Percentiles rank a stretch among this genome's conserved stretches.
Evolutionary conservation across 2,329 filamentous ascomycete species (phyloP).

Genomic region (Leptographium flavum): DNA sequence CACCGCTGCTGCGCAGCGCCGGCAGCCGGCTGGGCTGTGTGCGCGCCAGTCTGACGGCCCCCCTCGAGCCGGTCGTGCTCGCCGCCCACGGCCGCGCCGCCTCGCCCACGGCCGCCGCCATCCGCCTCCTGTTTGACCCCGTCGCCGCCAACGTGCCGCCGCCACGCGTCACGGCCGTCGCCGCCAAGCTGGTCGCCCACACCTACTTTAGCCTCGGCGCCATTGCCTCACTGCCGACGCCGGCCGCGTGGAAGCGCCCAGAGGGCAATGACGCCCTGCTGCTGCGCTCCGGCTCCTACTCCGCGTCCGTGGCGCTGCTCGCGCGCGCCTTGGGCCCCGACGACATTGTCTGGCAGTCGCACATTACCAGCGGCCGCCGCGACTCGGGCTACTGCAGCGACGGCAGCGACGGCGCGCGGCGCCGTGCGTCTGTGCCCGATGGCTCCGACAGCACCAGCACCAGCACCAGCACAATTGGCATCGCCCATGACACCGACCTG

Average conservation of each 20-base stretch:
- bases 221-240: slow-evolving; percentile 33
- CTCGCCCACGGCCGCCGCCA: slow-evolving; percentile 25
- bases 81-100: slow-evolving; percentile 31
- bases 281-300: slow-evolving; percentile 32
- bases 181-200: slow-evolving; percentile 35
- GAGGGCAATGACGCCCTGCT: slow-evolving; percentile 21
- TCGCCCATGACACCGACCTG: slow-evolving; percentile 27
- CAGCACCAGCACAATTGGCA: too few species aligned
- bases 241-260: slow-evolving; percentile 25
- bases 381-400: slow-evolving; percentile 40
- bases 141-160: slow-evolving; percentile 25
- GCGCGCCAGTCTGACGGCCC: slow-evolving; percentile 20
- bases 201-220: slow-evolving; percentile 37
- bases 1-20: slow-evolving; percentile 12
- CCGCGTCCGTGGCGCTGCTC: slow-evolving; percentile 27
- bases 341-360: slow-evolving; percentile 25
- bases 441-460: too few species aligned
- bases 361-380: slow-evolving; percentile 22
- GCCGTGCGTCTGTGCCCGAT: too few species aligned
- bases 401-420: not conserved
- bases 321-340: slow-evolving; percentile 18
- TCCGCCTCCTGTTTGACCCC: slow-evolving; percentile 35
- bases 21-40: slow-evolving; percentile 33
- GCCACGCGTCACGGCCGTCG: slow-evolving; percentile 33
- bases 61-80: slow-evolving; percentile 30